Base-by-base conservation (phyloP, 805 yeast species). In the Scheffersomyces stipitis region DNA sequence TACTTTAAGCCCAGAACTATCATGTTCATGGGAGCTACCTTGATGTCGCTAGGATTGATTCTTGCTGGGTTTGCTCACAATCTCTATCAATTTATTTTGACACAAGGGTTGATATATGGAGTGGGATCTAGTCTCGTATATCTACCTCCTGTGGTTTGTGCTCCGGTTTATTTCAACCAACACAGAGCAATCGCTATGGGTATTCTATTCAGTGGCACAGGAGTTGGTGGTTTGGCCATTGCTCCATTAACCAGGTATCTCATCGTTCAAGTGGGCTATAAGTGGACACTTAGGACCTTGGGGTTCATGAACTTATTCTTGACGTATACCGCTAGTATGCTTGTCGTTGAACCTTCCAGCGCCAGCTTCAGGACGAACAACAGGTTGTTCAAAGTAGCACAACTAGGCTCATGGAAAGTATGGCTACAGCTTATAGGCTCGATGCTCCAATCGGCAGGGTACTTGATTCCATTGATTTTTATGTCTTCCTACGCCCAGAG, bases 171-270 rank as follows among this genome's bases (percentile, higher is more conserved):
- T 40, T 64, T 56, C 41, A 46, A 44, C 9, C 44, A 51, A 20
- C 54, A 60, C 38, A 40, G 68, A 31, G 66, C 60, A 5, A 48
- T 58, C 36, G 68, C 68, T 1, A 46, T 60, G 53, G 69, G 70
- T 2, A 32, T 62, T 3, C 34, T 62, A 10, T 63, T 63, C 36
- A 51, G 62, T 18, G 70, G 70, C 10, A 50, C 66, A 1, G 70
- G 70, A 10, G 42, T 62, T 28, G 70, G 70, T 5, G 67, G 60
- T 3, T 49, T 64, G 27, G 51, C 51, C 1, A 32, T 63, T 34
- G 67, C 69, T 3, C 52, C 58, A 2, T 26, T 60, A 1, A 51
- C 58, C 1, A 35, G 63, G 28, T 42, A 39, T 13, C 43, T 64
- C 13, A 42, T 64, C 18, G 34, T 55, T 3, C 20, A 35, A 15